phyloP scores from a whole-genome alignment of 2,329 filamentous ascomycete species.

The Aspergillus sp. region DNA sequence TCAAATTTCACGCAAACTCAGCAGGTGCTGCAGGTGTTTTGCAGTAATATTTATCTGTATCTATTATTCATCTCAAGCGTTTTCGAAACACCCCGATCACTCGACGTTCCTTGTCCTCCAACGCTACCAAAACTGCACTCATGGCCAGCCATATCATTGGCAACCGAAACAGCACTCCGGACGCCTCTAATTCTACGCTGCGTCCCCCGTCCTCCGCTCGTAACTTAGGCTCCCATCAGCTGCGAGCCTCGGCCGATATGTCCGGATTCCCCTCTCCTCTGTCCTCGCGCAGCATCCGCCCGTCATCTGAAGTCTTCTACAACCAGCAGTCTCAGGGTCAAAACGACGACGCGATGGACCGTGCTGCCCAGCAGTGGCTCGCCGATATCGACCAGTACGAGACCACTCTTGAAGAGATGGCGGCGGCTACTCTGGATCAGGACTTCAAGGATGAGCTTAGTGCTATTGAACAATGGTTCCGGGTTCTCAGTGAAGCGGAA shows the following conservation, averaged over 20 bases:
- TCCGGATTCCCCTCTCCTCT: slow-evolving; percentile 70
- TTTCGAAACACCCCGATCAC: background rate
- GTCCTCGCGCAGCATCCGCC: slow-evolving; percentile 75
- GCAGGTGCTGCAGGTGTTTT: slow-evolving; percentile 74
- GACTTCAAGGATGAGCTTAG: slow-evolving; percentile 99
- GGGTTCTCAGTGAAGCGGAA: slow-evolving; percentile 93
- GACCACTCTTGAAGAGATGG: slow-evolving; percentile 98
- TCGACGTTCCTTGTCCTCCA: background rate
- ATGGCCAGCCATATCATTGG: slow-evolving; percentile 65
- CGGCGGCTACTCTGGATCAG: slow-evolving; percentile 94
- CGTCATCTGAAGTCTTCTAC: slow-evolving; percentile 89
- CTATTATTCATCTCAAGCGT: slow-evolving; percentile 21
- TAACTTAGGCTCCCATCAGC: slow-evolving; percentile 72
- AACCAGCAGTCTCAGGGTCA: slow-evolving; percentile 69
- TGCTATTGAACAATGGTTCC: slow-evolving; percentile 99
- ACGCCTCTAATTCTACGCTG: slow-evolving; percentile 74
- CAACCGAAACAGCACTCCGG: slow-evolving; percentile 96
- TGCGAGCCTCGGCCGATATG: slow-evolving; percentile 96
- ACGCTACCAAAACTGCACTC: slow-evolving; percentile 7
- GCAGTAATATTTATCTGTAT: slow-evolving; percentile 37
- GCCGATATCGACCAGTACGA: slow-evolving; percentile 98
- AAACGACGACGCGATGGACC: slow-evolving; percentile 83
- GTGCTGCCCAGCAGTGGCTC: slow-evolving; percentile 96
- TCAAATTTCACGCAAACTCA: slow-evolving; percentile 47
- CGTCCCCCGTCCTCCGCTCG: slow-evolving; percentile 82